phyloP scores from a whole-genome alignment of 305 asterid genomes.

The Solanum hybrid region DNA sequence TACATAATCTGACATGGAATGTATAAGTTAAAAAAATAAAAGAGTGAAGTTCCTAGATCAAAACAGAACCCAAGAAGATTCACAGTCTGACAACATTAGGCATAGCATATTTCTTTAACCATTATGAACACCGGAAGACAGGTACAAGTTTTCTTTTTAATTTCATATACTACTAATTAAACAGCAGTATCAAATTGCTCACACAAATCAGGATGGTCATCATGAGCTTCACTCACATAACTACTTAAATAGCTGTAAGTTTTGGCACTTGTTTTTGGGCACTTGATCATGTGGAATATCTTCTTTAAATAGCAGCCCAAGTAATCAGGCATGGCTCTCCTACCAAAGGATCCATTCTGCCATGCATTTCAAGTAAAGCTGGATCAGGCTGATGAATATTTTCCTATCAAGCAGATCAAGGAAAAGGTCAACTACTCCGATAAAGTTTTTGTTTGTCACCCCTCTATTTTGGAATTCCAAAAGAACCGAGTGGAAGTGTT shows the following conservation, averaged over 20 bases:
- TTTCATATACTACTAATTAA: background rate
- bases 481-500: background rate
- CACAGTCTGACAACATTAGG: background rate
- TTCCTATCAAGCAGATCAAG: background rate
- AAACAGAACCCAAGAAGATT: background rate
- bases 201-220: background rate
- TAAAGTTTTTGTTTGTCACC: background rate
- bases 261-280: background rate
- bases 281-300: background rate
- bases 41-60: background rate
- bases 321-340: background rate
- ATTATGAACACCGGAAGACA: background rate
- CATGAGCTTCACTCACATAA: background rate
- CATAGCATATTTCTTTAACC: background rate
- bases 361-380: background rate
- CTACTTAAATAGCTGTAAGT: background rate
- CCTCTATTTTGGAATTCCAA: background rate
- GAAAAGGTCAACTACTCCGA: background rate
- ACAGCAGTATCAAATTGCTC: background rate
- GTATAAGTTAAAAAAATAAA: background rate
- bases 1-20: background rate
- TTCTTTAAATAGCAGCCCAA: background rate
- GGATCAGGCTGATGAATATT: background rate
- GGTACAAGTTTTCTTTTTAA: background rate
- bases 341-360: background rate